Base-by-base conservation (phyloP, 225 moss, liverwort and hornwort species). In the Climacium dendroides region DNA sequence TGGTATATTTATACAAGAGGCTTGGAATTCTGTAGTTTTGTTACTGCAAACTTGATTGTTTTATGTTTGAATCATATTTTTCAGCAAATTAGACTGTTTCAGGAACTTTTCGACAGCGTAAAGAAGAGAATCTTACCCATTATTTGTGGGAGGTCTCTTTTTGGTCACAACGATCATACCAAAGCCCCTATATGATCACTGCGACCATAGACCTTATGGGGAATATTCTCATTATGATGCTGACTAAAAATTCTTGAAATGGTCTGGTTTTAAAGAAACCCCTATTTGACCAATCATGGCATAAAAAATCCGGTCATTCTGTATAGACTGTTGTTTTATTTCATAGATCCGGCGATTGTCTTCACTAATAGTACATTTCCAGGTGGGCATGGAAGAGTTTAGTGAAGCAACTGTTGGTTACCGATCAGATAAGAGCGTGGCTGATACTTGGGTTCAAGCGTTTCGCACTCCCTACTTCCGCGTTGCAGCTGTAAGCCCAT, bases 321-420 rank as follows among this genome's bases (percentile, higher is more conserved):
- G 26, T 67, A 19, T 47, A 10, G 24, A 19, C 15, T 54, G 13
- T 34, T 23, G 19, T 52, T 76, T 52, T 43, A 24, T 81, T 48
- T 76, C 66, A 18, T 67, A 35, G 43, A 43, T 30, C 9, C n/a
- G 66, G 22, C 61, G 48, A 48, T 35, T 72, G 34, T 83, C 23
- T 60, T 76, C 63, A 74, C 74, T 83, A 30, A 83, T 58, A 41
- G 41, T 87, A 59, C 53, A 35, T 82, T 75, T 75, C 35, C 75
- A 96, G 95, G 92, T 95, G 58, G 95, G 91, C 13, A 84, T 64
- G 85, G 94, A 95, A 87, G 91, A 94, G 65, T 96, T 96, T 53
- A 93, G 93, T 79, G 96, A 96, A 90, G 92, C 96, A 87, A 96
- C 95, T 60, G 84, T 96, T 67, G 96, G 95, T 64, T 96, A 92